Base-by-base conservation (phyloP, 331 rosid genomes). In the Arachis monticola region DNA sequence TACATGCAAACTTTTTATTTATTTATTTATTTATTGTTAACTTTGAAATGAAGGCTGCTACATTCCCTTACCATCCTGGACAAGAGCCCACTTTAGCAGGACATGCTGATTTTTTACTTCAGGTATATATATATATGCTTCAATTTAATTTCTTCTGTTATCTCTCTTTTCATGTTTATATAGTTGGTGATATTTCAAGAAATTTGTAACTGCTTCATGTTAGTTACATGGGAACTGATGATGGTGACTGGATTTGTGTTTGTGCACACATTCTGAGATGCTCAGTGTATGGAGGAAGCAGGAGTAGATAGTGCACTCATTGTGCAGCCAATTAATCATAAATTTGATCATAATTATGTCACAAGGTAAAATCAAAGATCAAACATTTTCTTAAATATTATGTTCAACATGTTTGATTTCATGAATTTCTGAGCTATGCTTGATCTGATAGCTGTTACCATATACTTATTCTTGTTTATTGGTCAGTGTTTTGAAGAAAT, bases 281-380 rank as follows among this genome's bases (percentile, higher is more conserved):
- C 12, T 77, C 68, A 93, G 98, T 85, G 85, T 70, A 91, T 93
- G 96, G 91, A 87, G 81, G 98, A 89, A 79, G 98, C 96, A 14
- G 90, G 85, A 55, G 97, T 91, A 76, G 88, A 89, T 68, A 92
- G 94, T 84, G 97, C 97, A n/a, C 85, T 93, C 6, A 89, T 91
- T 76, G 97, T 93, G 70, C 98, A 93, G 87, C 98, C 98, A 8
- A 93, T 93, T 55, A 91, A 86, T 87, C 91, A 93, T 69, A 89
- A 84, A 71, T 93, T 91, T 59, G 97, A 91, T 83, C 98, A 93
- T 76, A 86, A 88, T 76, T 80, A 89, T 32, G 90, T 93, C 81
- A 91, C 98, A 78, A 89, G 98, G 97, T 93, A 41, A 74, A 80
- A 47, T 53, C 67, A 44, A 38, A 7, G 8, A 1, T 4, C 60